Conservation (phyloP, 23 red algal species). For the Gracilariopsis chorda region DNA sequence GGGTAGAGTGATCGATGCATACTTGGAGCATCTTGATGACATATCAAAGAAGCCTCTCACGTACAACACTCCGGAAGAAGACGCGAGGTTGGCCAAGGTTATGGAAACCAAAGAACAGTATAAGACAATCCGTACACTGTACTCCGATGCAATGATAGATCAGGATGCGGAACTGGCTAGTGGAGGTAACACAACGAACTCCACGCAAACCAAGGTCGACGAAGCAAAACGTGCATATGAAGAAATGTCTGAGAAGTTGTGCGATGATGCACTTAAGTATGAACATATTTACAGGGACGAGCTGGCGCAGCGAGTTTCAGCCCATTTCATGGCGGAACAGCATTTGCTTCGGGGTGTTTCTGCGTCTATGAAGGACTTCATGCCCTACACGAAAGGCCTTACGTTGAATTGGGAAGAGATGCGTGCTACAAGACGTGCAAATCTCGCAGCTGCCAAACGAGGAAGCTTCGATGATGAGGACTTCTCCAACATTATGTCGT, state of each 20-base stretch:
- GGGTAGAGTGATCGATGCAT: slow-evolving; percentile 66
- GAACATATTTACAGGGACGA: slow-evolving; percentile 81
- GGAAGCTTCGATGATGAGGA: slow-evolving; percentile 36
- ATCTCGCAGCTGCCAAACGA: slow-evolving; percentile 41
- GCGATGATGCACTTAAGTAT: slow-evolving; percentile 70
- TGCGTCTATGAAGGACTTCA: slow-evolving; percentile 47
- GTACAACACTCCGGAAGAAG: slow-evolving; percentile 73
- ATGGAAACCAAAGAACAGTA: slow-evolving; percentile 80
- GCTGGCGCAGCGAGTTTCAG: slow-evolving; percentile 77
- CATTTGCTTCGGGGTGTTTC: slow-evolving; percentile 59
- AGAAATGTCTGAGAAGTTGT: slow-evolving; percentile 70
- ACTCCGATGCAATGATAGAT: slow-evolving; percentile 92
- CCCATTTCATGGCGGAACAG: slow-evolving; percentile 73
- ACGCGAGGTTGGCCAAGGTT: slow-evolving; percentile 40
- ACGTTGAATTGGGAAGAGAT: slow-evolving; percentile 75
- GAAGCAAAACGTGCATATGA: slow-evolving; percentile 65
- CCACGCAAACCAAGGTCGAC: slow-evolving; percentile 51
- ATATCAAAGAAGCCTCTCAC: slow-evolving; percentile 65
- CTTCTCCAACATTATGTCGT: background rate
- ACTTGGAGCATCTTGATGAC: slow-evolving; percentile 70
- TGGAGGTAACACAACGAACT: slow-evolving; percentile 33
- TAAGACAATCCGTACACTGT: slow-evolving; percentile 53
- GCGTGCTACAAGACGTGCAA: slow-evolving; percentile 57
- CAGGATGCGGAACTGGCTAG: slow-evolving; percentile 51
- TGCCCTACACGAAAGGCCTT: slow-evolving; percentile 67